Evolutionary conservation across 2,329 filamentous ascomycete genomes (phyloP), one percentile per base, ranked within the genome.

Genomic region (Scopulariopsis brevicaulis): DNA sequence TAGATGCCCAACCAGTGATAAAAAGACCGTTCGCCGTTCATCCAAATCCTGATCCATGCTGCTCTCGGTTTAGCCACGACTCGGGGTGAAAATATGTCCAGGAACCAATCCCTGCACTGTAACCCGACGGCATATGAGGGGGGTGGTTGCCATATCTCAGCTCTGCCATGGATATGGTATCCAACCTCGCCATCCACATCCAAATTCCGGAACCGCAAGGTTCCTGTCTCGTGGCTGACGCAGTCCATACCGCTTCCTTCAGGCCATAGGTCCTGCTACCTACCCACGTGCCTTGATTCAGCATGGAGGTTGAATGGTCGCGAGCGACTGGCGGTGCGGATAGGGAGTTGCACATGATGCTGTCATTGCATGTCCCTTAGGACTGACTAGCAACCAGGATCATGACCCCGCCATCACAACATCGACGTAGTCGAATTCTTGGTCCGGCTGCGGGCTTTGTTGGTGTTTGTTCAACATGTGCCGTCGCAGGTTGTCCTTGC

Each of bases 401-500:
- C 55, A 57, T 35, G 46, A 35, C n/a, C 46, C 55, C 10, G 48
- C n/a, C 55, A 57, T 57, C 11, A 53, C 46, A 18, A 57, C 60
- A 32, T 65, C 63, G 48, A 63, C 59, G 48, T 64, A 52, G 25
- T 64, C 60, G n/a, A 62, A 61, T 57, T 65, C 63, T 1, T 62
- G 57, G 4, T 63, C 60, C 5, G 61, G 56, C 14, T 59, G 58
- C 5, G 61, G 63, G 48, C 55, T 63, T 50, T 58, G 58, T 40
- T 74, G 68, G 63, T 84, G 81, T 62, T 82, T 83, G 66, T 83
- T 83, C 40, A 75, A 71, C 80, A 84, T 83, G 64, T 84, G 81
- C 58, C 81, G 71, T 63, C 80, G 77, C 81, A 81, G 84, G 66
- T 84, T 84, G 64, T 84, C 81, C 64, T 84, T 84, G 57, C 81